A percentile compares a stretch with the other conserved stretches of the same genome.
Evolutionary conservation across 805 yeast genomes (phyloP).

Genomic region (Saturnispora kantuleensis): DNA sequence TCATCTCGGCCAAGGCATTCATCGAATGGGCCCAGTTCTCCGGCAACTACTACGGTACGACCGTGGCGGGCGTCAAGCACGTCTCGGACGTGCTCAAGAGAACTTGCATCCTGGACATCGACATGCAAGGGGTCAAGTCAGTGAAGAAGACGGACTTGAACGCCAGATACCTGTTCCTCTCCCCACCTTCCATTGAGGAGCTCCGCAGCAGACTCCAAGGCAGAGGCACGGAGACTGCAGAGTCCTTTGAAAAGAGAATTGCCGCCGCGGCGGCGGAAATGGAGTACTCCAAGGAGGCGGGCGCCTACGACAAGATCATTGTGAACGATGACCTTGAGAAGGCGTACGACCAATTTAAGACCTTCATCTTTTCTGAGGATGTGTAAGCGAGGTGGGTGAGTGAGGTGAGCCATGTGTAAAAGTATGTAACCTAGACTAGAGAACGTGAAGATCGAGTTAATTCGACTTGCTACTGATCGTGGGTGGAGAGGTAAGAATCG

Average conservation of each 20-base stretch:
- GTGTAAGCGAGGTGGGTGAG: conserved; percentile 8
- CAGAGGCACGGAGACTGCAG: conserved; percentile 93
- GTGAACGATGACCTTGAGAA: conserved; percentile 87
- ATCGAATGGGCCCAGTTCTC: conserved; percentile 98
- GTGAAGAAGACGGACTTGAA: conserved; percentile 76
- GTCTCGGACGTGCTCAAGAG: conserved; percentile 51
- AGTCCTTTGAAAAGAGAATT: conserved; percentile 73
- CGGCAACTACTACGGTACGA: conserved; percentile 95
- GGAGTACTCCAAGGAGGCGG: conserved; percentile 70
- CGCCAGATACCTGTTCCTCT: conserved; percentile 77
- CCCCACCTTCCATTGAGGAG: conserved; percentile 86
- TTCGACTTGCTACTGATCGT: too few species aligned
- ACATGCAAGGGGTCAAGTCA: conserved; percentile 96
- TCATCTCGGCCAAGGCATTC: conserved; percentile 68
- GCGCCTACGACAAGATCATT: conserved; percentile 83
- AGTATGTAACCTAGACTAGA: too few species aligned
- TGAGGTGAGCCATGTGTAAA: too few species aligned
- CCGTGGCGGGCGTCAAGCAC: conserved; percentile 74
- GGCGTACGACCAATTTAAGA: conserved; percentile 75
- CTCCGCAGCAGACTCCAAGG: conserved; percentile 66
- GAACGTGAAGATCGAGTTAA: too few species aligned
- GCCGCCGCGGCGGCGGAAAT: conserved; percentile 81
- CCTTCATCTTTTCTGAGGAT: conserved; percentile 49
- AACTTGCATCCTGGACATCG: conserved; percentile 89
- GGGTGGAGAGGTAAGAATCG: too few species aligned